These are phyloP conservation scores for Cyberlindnera lachancei DNA, from an alignment of 805 yeast genomes.

Conservation along the genomic window DNA sequence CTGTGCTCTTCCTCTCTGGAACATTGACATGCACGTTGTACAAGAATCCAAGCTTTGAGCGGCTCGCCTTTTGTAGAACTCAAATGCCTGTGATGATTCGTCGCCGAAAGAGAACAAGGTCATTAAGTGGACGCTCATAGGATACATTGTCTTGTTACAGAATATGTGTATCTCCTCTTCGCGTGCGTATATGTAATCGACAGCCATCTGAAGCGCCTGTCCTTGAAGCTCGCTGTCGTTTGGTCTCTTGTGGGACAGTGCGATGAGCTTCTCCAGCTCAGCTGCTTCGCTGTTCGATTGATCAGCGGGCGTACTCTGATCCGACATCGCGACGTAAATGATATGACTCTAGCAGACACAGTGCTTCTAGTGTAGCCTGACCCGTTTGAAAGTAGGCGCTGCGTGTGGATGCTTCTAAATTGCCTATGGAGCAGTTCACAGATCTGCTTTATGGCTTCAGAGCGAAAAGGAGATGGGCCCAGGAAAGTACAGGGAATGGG, in stretches of 20 bases:
- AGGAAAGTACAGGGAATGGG: too few relatives aligned
- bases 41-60: constrained; percentile 39
- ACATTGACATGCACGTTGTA: constrained; percentile 43
- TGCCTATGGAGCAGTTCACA: too few relatives aligned
- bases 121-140: constrained; percentile 45
- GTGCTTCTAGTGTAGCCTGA: too few relatives aligned
- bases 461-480: too few relatives aligned
- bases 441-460: too few relatives aligned
- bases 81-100: constrained; percentile 31
- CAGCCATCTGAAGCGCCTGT: constrained; percentile 32
- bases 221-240: constrained; percentile 28
- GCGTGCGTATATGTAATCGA: constrained; percentile 27
- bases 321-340: too few relatives aligned
- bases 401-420: too few relatives aligned
- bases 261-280: constrained; percentile 8
- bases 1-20: constrained; percentile 44
- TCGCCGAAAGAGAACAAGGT: constrained; percentile 54
- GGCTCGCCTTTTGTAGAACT: constrained; percentile 35
- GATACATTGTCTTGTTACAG: constrained; percentile 42
- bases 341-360: too few relatives aligned
- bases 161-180: constrained; percentile 39
- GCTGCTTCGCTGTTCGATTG: too few relatives aligned
- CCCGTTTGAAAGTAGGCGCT: too few relatives aligned
- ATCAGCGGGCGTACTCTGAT: too few relatives aligned
- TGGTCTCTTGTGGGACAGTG: constrained; percentile 26